Percentiles rank a stretch among this genome's conserved stretches.
Conservation (phyloP, 306 rosid genomes). For the Crotalaria pallida region DNA sequence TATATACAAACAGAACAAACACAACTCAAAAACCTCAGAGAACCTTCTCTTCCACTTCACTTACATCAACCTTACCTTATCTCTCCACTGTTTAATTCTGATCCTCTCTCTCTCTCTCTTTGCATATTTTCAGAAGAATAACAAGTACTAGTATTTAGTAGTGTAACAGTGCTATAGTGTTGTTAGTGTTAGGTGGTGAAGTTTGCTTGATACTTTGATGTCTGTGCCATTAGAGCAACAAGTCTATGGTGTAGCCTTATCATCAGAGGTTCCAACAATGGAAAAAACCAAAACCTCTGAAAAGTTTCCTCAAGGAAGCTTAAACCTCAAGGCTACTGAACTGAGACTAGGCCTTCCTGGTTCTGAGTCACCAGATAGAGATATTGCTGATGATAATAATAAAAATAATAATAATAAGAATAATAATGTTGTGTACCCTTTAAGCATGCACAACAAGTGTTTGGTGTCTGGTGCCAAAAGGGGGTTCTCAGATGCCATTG, state of each 20-base stretch:
- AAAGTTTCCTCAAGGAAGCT: conserved; percentile 31
- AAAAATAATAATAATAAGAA: too few species aligned
- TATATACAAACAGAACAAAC: conserved; percentile 24
- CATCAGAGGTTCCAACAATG: conserved; percentile 52
- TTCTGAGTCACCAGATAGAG: conserved; percentile 71
- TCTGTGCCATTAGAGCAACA: conserved; percentile 66
- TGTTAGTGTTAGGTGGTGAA: conserved; percentile 10
- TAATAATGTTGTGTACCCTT: conserved; percentile 25
- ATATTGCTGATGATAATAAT: conserved; percentile 18
- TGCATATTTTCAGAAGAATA: neutral
- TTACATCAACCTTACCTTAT: conserved; percentile 12
- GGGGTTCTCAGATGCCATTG: conserved; percentile 86
- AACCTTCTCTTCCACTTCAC: conserved; percentile 25
- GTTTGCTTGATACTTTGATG: too few species aligned
- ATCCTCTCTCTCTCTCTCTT: neutral
- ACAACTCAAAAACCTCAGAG: conserved; percentile 32
- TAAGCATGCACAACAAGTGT: conserved; percentile 40
- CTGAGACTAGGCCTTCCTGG: conserved; percentile 91
- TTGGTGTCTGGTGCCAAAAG: conserved; percentile 74
- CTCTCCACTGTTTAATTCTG: conserved; percentile 22
- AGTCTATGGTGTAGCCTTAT: conserved; percentile 64
- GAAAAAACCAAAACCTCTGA: conserved; percentile 49
- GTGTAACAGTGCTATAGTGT: neutral
- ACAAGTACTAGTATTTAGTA: neutral
- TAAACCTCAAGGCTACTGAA: conserved; percentile 87